A percentile compares a stretch with the other conserved stretches of the same genome.
phyloP scores from a whole-genome alignment of 1,284 basidiomycete species.

The Cutaneotrichosporon cavernicola region DNA sequence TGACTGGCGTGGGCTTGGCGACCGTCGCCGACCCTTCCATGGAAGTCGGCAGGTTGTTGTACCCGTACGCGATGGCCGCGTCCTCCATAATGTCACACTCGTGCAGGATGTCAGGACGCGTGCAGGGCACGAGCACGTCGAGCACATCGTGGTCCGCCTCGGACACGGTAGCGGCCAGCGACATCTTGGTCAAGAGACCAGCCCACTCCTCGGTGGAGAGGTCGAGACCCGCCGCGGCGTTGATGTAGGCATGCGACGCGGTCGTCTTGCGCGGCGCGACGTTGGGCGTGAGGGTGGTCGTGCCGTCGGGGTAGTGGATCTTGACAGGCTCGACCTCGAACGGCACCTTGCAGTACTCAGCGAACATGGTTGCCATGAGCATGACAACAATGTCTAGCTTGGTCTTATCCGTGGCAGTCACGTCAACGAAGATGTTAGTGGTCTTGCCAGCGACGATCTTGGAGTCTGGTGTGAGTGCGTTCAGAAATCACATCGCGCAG shows the following conservation, averaged over 20 bases:
- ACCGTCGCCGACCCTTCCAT: slow-evolving; percentile 96
- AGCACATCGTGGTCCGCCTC: slow-evolving; percentile 60
- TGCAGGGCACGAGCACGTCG: slow-evolving; percentile 76
- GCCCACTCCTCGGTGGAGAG: slow-evolving; percentile 55
- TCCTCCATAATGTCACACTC: slow-evolving; percentile 99
- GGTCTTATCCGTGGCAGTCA: slow-evolving; percentile 96
- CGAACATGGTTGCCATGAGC: slow-evolving; percentile 94
- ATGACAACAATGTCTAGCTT: slow-evolving; percentile 94
- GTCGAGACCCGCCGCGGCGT: slow-evolving; percentile 85
- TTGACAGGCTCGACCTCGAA: slow-evolving; percentile 86
- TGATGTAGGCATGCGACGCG: slow-evolving; percentile 88
- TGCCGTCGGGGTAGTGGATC: slow-evolving; percentile 74
- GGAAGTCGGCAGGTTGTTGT: slow-evolving; percentile 88
- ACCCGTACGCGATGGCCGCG: slow-evolving; percentile 94
- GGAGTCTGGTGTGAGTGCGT: slow-evolving; percentile 58
- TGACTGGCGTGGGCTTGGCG: slow-evolving; percentile 85
- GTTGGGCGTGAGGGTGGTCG: slow-evolving; percentile 74
- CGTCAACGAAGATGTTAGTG: slow-evolving; percentile 92
- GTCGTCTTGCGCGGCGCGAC: slow-evolving; percentile 68
- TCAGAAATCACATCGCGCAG: background rate
- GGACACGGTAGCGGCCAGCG: slow-evolving; percentile 57
- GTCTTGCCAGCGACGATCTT: slow-evolving; percentile 91
- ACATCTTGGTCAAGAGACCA: slow-evolving; percentile 48
- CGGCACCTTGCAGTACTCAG: slow-evolving; percentile 88
- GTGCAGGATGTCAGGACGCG: slow-evolving; percentile 94